These are phyloP conservation scores for Besnoitia besnoiti DNA, from an alignment of 169 alveolate species.

Conservation along the genomic window DNA sequence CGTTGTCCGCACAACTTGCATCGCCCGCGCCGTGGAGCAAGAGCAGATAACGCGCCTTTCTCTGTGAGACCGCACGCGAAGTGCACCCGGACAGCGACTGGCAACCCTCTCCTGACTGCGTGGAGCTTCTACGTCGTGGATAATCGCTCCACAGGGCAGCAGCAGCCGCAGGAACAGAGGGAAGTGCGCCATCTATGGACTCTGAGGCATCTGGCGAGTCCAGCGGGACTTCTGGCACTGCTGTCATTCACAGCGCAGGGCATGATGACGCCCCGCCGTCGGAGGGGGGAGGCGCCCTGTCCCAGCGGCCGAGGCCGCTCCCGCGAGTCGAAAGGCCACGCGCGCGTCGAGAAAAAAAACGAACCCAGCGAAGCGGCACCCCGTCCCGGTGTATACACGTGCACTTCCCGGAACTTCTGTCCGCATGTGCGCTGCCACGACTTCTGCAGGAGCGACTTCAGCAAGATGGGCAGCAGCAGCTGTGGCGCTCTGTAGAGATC, in stretches of 20 bases:
- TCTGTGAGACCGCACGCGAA: too few species aligned
- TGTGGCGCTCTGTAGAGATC: not conserved
- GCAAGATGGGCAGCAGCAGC: conserved; percentile 13
- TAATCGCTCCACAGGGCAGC: too few species aligned
- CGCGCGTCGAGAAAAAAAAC: not conserved
- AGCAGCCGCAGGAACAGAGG: too few species aligned
- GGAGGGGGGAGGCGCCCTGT: not conserved
- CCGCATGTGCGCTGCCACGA: not conserved
- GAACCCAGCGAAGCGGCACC: not conserved
- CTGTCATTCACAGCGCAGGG: too few species aligned
- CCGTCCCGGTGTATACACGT: not conserved
- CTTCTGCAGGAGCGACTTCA: not conserved
- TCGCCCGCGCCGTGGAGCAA: too few species aligned
- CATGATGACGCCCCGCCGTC: not conserved
- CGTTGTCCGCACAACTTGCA: too few species aligned
- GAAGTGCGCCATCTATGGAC: not conserved
- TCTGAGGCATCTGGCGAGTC: not conserved
- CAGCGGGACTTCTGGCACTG: not conserved
- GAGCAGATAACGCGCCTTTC: too few species aligned
- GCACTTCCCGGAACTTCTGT: not conserved
- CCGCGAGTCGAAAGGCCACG: not conserved
- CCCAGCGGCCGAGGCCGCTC: not conserved
- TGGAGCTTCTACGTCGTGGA: too few species aligned
- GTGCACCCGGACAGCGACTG: too few species aligned
- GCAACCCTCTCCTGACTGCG: too few species aligned